Base-by-base conservation (phyloP, 345 rosid species). In the Balakata baccata region DNA sequence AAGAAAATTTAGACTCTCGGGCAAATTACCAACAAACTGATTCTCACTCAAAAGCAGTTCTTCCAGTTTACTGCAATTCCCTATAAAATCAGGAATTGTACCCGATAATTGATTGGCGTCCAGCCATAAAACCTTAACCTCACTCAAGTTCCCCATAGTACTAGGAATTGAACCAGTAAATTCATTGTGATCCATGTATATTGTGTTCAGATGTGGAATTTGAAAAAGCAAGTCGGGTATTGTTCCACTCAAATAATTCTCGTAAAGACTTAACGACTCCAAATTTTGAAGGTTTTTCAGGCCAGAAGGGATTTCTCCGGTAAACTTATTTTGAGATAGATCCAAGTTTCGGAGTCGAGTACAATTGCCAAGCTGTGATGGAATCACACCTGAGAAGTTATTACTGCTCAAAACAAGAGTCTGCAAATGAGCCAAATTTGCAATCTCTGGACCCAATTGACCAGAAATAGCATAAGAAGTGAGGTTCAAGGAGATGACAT, bases 91-190 rank as follows among this genome's bases (percentile, higher is more conserved):
- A 0, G 93, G 93, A 71, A 92, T 84, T 39, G 71, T 65, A 54
- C 92, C 96, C 11, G 84, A 80, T 2, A 89, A 74, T 17, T 64
- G 69, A 71, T 90, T 92, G 46, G 51, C 17, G 64, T 50, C 64
- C 50, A 87, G 22, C 76, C 81, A 72, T 1, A 92, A 71, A 20
- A 22, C 64, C 43, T n/a, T 3, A 58, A 83, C 39, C 73, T 87
- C 75, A 63, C 72, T 83, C 82, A 81, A 68, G 39, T 84, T 73
- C 3, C 96, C 86, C n/a, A 88, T 70, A 74, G 80, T 88, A 37
- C 60, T 51, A 17, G 92, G 92, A 53, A 92, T 86, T 16, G 84
- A 75, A 72, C 97, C 89, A 52, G 47, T 87, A 0, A 92, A 74
- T 9, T 62, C 81, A 83, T 92, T 92, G 39, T 13, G 38, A 65